These are phyloP conservation scores for Backusella australiensis DNA, from an alignment of 192 early-diverging fungal genomes.

Conservation along the genomic window DNA sequence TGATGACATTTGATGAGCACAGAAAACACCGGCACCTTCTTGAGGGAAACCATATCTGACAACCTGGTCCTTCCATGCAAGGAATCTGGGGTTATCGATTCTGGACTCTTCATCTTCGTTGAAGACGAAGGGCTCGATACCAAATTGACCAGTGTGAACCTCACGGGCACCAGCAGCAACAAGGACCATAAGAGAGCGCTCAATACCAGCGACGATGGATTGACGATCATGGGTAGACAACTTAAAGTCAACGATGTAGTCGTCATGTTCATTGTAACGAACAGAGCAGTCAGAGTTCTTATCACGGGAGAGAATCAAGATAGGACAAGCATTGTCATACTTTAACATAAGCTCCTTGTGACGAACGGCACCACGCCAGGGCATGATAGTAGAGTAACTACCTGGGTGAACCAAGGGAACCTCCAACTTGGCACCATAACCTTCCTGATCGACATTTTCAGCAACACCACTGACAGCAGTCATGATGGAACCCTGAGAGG, in stretches of 20 bases:
- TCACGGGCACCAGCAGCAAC: conserved; percentile 66
- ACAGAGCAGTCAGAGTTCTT: conserved; percentile 50
- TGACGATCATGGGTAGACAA: conserved; percentile 53
- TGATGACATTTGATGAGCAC: conserved; percentile 69
- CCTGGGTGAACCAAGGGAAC: conserved; percentile 55
- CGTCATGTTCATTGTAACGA: conserved; percentile 37
- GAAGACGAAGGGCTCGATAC: conserved; percentile 36
- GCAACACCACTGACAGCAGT: conserved; percentile 56
- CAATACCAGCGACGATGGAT: conserved; percentile 44
- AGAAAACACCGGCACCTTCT: conserved; percentile 38
- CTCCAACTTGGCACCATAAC: conserved; percentile 69
- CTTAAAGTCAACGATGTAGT: conserved; percentile 47
- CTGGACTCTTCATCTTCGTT: conserved; percentile 32
- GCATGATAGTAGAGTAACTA: conserved; percentile 35
- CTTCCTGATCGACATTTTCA: conserved; percentile 56
- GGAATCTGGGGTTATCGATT: conserved; percentile 30
- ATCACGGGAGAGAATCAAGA: conserved; percentile 64
- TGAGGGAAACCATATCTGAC: conserved; percentile 30
- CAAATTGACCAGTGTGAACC: conserved; percentile 50
- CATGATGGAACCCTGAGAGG: conserved; percentile 61
- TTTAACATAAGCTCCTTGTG: conserved; percentile 54
- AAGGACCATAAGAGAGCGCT: conserved; percentile 45
- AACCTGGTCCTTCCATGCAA: conserved; percentile 30
- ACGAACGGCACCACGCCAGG: conserved; percentile 46
- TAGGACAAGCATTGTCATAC: conserved; percentile 44